These are phyloP conservation scores for Wallacemonas rigidus DNA, from an alignment of 208 protist species.

Conservation along the genomic window DNA sequence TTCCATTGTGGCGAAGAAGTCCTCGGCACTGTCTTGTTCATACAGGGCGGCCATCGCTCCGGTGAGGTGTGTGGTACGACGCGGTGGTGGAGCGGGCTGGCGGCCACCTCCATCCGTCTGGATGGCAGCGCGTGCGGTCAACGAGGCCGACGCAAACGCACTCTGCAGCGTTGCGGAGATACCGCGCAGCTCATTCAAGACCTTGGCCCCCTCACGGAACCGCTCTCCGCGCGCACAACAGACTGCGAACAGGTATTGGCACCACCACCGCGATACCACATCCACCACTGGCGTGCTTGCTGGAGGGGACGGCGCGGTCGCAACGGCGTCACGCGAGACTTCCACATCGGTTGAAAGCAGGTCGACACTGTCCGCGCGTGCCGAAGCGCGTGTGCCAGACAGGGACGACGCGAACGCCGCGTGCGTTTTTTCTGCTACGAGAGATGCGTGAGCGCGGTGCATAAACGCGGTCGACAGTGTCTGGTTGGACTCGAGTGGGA, in stretches of 20 bases:
- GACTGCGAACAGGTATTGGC: slow-evolving; percentile 82
- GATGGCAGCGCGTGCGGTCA: neutral
- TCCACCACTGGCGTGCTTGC: slow-evolving; percentile 22
- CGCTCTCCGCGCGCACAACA: slow-evolving; percentile 62
- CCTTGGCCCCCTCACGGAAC: slow-evolving; percentile 58
- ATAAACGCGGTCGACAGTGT: neutral
- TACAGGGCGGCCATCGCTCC: slow-evolving; percentile 15
- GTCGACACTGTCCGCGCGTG: slow-evolving; percentile 9
- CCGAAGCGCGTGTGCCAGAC: neutral
- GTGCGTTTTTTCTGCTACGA: neutral
- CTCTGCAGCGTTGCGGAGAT: slow-evolving; percentile 26
- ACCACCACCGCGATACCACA: slow-evolving; percentile 60
- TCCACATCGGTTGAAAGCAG: slow-evolving; percentile 10
- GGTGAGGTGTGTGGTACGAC: slow-evolving; percentile 1
- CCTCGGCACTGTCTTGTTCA: neutral
- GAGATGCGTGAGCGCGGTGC: neutral
- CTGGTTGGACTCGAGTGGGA: slow-evolving; percentile 25
- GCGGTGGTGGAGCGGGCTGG: slow-evolving; percentile 14
- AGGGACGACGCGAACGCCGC: neutral
- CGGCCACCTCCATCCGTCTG: neutral
- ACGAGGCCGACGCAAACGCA: slow-evolving; percentile 3
- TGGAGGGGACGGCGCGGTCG: too few species aligned
- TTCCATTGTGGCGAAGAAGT: slow-evolving; percentile 26
- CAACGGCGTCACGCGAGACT: neutral
- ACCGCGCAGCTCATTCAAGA: slow-evolving; percentile 56